phyloP scores from a whole-genome alignment of 176 grass and related monocot species.

The Oryza rufipogon region DNA sequence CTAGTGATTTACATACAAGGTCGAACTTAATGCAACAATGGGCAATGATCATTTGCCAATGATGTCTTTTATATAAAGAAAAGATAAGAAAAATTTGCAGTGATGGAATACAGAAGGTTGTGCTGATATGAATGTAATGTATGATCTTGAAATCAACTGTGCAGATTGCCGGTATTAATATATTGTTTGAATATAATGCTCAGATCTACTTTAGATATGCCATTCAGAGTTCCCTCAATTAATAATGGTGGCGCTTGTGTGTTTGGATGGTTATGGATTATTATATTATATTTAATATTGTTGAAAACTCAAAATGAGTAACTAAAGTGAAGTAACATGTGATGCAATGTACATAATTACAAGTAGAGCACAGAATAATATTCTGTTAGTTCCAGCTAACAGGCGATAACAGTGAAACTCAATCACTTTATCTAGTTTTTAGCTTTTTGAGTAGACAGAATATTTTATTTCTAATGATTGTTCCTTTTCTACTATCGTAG shows the following conservation, averaged over 20 bases:
- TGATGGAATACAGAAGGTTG: neutral
- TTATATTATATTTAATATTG: neutral
- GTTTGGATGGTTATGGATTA: conserved; percentile 10
- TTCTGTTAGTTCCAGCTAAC: conserved; percentile 19
- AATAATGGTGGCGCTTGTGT: neutral
- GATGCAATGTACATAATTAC: conserved; percentile 6
- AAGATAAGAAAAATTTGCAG: neutral
- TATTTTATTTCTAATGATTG: conserved; percentile 33
- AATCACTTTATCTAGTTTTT: conserved; percentile 26
- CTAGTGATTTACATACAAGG: too few species aligned
- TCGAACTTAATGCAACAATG: neutral
- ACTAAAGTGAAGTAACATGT: conserved; percentile 32
- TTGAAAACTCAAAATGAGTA: neutral
- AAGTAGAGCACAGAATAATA: neutral
- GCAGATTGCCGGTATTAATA: neutral
- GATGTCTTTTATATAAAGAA: neutral
- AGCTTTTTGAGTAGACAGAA: conserved; percentile 13
- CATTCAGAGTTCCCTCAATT: conserved; percentile 11
- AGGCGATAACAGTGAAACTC: neutral
- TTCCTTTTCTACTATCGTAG: conserved; percentile 54
- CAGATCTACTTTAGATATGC: neutral
- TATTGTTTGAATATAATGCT: too few species aligned
- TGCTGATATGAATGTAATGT: neutral
- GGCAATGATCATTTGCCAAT: neutral
- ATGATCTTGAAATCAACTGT: neutral